Conservation (phyloP, 1,139 yeast species). For the Geotrichum aggregatum region DNA sequence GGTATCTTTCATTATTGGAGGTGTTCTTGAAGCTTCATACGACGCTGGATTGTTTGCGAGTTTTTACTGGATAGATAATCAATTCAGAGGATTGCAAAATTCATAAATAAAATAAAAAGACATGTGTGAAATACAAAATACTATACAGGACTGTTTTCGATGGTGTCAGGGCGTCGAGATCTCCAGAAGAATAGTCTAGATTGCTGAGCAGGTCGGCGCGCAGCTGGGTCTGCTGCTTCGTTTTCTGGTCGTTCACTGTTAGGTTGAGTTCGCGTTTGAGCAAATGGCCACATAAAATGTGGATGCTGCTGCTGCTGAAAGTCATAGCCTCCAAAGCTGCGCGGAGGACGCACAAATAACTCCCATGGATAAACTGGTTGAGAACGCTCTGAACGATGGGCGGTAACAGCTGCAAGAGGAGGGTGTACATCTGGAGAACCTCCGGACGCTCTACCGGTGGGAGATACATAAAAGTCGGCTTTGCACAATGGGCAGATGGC, state of each 20-base stretch:
- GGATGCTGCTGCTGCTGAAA: too few relatives aligned
- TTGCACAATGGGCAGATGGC: conserved; percentile 86
- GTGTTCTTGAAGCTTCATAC: conserved; percentile 46
- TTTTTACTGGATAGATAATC: conserved; percentile 22
- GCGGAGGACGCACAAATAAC: conserved; percentile 16
- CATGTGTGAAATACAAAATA: not conserved
- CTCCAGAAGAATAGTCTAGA: not conserved
- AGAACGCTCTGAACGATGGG: not conserved
- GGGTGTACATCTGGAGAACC: not conserved
- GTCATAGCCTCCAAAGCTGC: not conserved
- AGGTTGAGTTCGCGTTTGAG: not conserved
- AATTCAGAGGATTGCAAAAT: conserved; percentile 2
- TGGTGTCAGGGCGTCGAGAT: not conserved
- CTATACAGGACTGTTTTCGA: not conserved
- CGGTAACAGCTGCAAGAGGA: not conserved
- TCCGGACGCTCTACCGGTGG: not conserved
- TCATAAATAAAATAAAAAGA: not conserved
- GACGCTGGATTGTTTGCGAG: conserved; percentile 30
- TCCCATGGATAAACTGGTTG: conserved; percentile 20
- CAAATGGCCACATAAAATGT: not conserved
- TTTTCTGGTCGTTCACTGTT: not conserved
- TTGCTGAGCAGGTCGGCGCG: not conserved
- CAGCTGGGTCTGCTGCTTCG: not conserved
- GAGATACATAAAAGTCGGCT: conserved; percentile 34
- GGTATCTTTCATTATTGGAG: conserved; percentile 61